These are phyloP conservation scores for Dendrobium huoshanense DNA, from an alignment of 106 monocot species.

Conservation along the genomic window DNA sequence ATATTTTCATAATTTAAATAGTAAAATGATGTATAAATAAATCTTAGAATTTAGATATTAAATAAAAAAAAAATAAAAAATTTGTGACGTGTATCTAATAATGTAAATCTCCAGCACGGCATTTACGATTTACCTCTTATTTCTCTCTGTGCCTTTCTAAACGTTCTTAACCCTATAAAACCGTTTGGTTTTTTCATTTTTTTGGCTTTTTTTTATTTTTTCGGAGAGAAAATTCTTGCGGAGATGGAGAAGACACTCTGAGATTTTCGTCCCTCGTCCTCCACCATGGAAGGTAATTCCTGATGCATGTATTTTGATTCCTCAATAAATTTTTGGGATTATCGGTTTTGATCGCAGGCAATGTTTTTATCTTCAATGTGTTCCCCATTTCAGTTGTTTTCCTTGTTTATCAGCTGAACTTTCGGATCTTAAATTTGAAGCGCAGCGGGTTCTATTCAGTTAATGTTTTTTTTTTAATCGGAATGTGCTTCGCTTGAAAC, in stretches of 20 bases:
- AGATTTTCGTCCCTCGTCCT: neutral
- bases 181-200: too few relatives aligned
- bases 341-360: neutral
- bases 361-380: neutral
- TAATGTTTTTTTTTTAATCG: neutral
- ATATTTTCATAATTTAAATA: too few relatives aligned
- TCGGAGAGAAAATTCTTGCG: too few relatives aligned
- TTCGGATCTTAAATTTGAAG: neutral
- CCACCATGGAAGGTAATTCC: neutral
- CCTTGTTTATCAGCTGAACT: neutral
- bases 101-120: too few relatives aligned
- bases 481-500: neutral
- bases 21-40: too few relatives aligned
- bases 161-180: too few relatives aligned
- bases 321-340: neutral
- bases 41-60: too few relatives aligned
- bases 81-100: too few relatives aligned
- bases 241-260: neutral
- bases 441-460: neutral
- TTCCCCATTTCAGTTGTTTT: neutral
- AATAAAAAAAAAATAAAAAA: too few relatives aligned
- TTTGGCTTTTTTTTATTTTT: too few relatives aligned
- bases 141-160: too few relatives aligned
- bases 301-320: neutral
- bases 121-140: too few relatives aligned